Conservation (phyloP, 169 alveolate species). For the Babesia divergens region DNA sequence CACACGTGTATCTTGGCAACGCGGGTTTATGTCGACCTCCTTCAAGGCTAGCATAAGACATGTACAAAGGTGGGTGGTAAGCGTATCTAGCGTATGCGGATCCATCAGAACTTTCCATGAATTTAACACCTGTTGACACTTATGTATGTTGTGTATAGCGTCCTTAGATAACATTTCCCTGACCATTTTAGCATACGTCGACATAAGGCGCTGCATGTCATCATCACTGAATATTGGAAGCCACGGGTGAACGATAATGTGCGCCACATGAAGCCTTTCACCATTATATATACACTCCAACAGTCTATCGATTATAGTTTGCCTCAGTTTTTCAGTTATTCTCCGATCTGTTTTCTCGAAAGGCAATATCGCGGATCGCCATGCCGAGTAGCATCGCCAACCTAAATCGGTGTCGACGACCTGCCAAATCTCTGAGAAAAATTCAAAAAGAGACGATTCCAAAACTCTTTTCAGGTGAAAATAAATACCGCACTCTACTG, state of each 20-base stretch:
- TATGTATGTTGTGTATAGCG: background rate
- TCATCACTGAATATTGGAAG: background rate
- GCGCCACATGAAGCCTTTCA: background rate
- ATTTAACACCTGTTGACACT: background rate
- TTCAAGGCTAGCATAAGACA: background rate
- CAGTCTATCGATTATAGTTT: background rate
- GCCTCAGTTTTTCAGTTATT: background rate
- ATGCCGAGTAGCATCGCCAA: background rate
- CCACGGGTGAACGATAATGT: slow-evolving; percentile 54
- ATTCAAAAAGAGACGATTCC: background rate
- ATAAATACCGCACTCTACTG: background rate
- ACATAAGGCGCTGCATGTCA: background rate
- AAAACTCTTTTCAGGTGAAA: background rate
- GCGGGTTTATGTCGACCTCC: slow-evolving; percentile 30
- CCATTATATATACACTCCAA: background rate
- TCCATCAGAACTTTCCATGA: slow-evolving; percentile 18
- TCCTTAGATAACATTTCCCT: slow-evolving; percentile 17
- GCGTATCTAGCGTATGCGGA: background rate
- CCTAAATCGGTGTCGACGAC: slow-evolving; percentile 43
- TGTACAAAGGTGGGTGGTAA: background rate
- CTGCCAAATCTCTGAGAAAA: slow-evolving; percentile 23
- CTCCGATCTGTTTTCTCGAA: background rate
- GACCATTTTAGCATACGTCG: background rate
- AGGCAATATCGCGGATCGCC: background rate
- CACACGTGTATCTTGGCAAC: slow-evolving; percentile 37